Conservation (phyloP, 495 filamentous ascomycete genomes). For the Penicillium cataractarum region DNA sequence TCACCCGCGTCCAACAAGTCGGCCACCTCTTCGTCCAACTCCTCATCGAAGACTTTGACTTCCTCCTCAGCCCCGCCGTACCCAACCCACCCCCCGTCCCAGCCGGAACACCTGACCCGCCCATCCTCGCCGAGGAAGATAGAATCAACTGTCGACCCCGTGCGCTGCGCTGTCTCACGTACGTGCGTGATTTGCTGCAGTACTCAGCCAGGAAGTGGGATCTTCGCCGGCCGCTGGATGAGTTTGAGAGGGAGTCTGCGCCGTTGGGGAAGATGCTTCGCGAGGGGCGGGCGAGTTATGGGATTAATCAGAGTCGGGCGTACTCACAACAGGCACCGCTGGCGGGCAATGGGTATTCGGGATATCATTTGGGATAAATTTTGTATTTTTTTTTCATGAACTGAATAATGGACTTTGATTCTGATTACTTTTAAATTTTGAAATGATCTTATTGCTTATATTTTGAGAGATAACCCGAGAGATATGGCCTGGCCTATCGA, state of each 20-base stretch:
- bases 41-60: constrained; percentile 38
- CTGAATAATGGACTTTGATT: constrained; percentile 12
- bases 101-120: constrained; percentile 40
- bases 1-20: constrained; percentile 45
- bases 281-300: constrained; percentile 20
- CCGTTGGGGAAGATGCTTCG: constrained; percentile 18
- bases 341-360: constrained; percentile 30
- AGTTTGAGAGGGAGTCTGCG: constrained; percentile 38
- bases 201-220: constrained; percentile 44
- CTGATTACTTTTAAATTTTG: too few species aligned
- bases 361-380: constrained; percentile 23
- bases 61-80: constrained; percentile 37
- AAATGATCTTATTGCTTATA: too few species aligned
- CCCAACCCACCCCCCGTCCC: constrained; percentile 39
- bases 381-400: not conserved
- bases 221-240: constrained; percentile 29
- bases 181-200: constrained; percentile 38
- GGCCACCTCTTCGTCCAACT: constrained; percentile 37
- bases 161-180: constrained; percentile 38
- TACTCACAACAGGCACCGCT: constrained; percentile 28
- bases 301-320: constrained; percentile 8
- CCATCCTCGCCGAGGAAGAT: constrained; percentile 40
- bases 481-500: too few species aligned
- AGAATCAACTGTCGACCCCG: constrained; percentile 42
- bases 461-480: too few species aligned